These are phyloP conservation scores for Sclerotinia trifoliorum DNA, from an alignment of 2,329 filamentous ascomycete species.

Conservation along the genomic window DNA sequence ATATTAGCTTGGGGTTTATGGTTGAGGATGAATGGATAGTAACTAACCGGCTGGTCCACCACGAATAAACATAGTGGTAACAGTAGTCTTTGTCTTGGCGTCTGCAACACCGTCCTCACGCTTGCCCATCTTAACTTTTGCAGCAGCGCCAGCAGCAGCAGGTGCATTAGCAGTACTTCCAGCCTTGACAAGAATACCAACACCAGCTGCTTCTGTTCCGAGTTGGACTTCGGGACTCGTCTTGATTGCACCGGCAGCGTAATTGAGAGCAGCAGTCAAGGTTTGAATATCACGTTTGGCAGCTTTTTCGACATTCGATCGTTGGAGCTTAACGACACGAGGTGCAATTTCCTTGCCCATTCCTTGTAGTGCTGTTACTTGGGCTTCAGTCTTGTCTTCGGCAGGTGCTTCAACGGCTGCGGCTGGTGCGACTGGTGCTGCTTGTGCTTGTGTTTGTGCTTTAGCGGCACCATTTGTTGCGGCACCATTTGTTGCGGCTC, in stretches of 20 bases:
- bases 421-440: constrained; percentile 8
- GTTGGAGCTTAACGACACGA: constrained; percentile 16
- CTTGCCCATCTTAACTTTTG: constrained; percentile 20
- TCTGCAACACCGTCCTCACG: constrained; percentile 15
- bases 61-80: constrained; percentile 38
- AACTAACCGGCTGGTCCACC: constrained; percentile 32
- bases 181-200: constrained; percentile 19
- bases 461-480: constrained; percentile 13
- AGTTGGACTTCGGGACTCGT: constrained; percentile 50
- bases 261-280: constrained; percentile 49
- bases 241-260: constrained; percentile 47
- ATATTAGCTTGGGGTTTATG: constrained; percentile 1
- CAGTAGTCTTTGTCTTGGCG: constrained; percentile 36
- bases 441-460: constrained; percentile 13
- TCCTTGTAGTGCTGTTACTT: constrained; percentile 20
- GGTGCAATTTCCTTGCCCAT: constrained; percentile 24
- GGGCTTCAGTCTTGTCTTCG: constrained; percentile 23
- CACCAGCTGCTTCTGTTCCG: constrained; percentile 45
- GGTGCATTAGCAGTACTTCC: neutral
- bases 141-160: constrained; percentile 10
- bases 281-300: constrained; percentile 48
- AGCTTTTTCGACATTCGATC: constrained; percentile 12
- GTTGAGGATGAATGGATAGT: neutral
- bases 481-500: neutral
- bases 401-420: constrained; percentile 20